phyloP scores from a whole-genome alignment of 2,329 filamentous ascomycete genomes.

The Orbilia oligospora region DNA sequence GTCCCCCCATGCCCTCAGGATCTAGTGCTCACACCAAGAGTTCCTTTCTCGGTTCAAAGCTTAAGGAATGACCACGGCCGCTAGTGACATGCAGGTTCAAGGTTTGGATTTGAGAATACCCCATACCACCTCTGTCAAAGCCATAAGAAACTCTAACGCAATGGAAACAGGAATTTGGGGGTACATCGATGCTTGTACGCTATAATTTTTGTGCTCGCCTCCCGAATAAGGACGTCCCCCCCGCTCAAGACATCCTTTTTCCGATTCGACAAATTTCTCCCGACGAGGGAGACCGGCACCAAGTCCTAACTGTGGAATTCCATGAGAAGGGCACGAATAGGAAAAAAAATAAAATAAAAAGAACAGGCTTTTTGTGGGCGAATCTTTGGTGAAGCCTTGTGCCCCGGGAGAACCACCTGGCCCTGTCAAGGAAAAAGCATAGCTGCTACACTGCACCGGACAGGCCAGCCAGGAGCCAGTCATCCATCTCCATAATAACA shows the following conservation, averaged over 20 bases:
- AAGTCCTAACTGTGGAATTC: conserved; percentile 15
- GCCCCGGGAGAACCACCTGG: conserved; percentile 12
- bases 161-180: conserved; percentile 59
- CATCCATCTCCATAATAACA: conserved; percentile 3
- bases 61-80: conserved; percentile 19
- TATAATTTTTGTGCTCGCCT: conserved; percentile 40
- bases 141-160: conserved; percentile 58
- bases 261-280: conserved; percentile 55
- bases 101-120: conserved; percentile 35
- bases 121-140: conserved; percentile 19
- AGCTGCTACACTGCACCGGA: conserved; percentile 3
- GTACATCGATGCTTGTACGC: conserved; percentile 32
- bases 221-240: conserved; percentile 50
- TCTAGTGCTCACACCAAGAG: conserved; percentile 32
- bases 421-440: conserved; percentile 31
- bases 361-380: not conserved
- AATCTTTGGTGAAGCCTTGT: conserved; percentile 16
- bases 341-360: conserved; percentile 15
- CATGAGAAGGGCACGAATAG: conserved; percentile 18
- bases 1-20: conserved; percentile 49
- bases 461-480: conserved; percentile 18
- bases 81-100: conserved; percentile 34
- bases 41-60: conserved; percentile 19
- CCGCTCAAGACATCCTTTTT: conserved; percentile 55
- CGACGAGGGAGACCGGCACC: conserved; percentile 24